phyloP scores from a whole-genome alignment of 2,329 filamentous ascomycete genomes.

The Penicillium sp. region DNA sequence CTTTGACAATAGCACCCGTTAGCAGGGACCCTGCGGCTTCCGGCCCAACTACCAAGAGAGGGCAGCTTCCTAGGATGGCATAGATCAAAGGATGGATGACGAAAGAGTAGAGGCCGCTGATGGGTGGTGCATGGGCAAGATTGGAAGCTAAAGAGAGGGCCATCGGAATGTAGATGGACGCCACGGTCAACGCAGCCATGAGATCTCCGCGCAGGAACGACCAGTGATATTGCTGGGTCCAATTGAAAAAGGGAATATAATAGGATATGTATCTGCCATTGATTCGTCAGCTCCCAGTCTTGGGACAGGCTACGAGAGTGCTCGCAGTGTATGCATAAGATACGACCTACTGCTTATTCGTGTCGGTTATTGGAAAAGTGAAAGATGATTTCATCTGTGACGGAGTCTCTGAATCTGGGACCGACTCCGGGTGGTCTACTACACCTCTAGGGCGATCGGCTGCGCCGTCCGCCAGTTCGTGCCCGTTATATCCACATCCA shows the following conservation, averaged over 20 bases:
- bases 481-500: slow-evolving; percentile 28
- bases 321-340: not conserved
- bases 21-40: slow-evolving; percentile 91
- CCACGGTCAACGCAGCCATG: slow-evolving; percentile 85
- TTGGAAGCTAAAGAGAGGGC: slow-evolving; percentile 89
- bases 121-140: slow-evolving; percentile 85
- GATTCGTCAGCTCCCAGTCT: slow-evolving; percentile 8
- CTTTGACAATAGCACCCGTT: slow-evolving; percentile 79
- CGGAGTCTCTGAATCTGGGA: slow-evolving; percentile 61
- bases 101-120: slow-evolving; percentile 92
- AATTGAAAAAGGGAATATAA: slow-evolving; percentile 87
- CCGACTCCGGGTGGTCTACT: slow-evolving; percentile 43
- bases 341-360: slow-evolving; percentile 64
- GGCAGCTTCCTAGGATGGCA: slow-evolving; percentile 84
- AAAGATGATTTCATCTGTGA: slow-evolving; percentile 71
- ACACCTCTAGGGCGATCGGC: slow-evolving; percentile 28
- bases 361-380: slow-evolving; percentile 70
- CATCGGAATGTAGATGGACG: slow-evolving; percentile 99
- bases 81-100: slow-evolving; percentile 91
- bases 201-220: slow-evolving; percentile 82
- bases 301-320: not conserved
- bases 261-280: slow-evolving; percentile 75
- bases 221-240: slow-evolving; percentile 83
- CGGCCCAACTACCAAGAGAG: slow-evolving; percentile 89
- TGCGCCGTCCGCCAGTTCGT: slow-evolving; percentile 28